These are phyloP conservation scores for Penicillium sumatraense DNA, from an alignment of 2,329 filamentous ascomycete genomes.

Conservation along the genomic window DNA sequence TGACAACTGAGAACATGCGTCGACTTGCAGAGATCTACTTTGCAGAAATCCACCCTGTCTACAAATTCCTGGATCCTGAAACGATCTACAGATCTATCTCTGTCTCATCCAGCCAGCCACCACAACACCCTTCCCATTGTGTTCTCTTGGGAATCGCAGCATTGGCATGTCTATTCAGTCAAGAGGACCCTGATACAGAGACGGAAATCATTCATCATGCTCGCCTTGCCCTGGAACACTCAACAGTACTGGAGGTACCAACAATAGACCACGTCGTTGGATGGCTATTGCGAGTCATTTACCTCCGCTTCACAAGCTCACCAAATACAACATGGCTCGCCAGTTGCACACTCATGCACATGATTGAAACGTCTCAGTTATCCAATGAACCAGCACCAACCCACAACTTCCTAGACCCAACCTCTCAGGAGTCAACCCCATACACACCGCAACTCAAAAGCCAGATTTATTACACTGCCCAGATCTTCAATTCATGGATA, in stretches of 20 bases:
- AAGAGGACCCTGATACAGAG: not conserved
- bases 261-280: slow-evolving; percentile 12
- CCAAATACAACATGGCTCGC: slow-evolving; percentile 59
- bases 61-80: slow-evolving; percentile 15
- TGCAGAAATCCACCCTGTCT: slow-evolving; percentile 13
- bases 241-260: slow-evolving; percentile 5
- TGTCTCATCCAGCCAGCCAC: slow-evolving; percentile 1
- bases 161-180: slow-evolving; percentile 12
- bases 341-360: slow-evolving; percentile 58
- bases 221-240: slow-evolving; percentile 7
- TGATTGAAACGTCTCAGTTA: slow-evolving; percentile 52
- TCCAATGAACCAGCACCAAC: slow-evolving; percentile 7
- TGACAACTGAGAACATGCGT: not conserved
- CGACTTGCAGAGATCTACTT: slow-evolving; percentile 4
- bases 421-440: not conserved
- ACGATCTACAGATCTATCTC: not conserved
- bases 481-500: slow-evolving; percentile 19
- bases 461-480: slow-evolving; percentile 14
- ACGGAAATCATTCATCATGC: slow-evolving; percentile 6
- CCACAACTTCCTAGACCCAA: not conserved
- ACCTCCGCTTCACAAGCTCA: slow-evolving; percentile 53
- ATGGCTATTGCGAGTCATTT: slow-evolving; percentile 56
- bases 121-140: slow-evolving; percentile 3
- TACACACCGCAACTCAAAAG: slow-evolving; percentile 8
- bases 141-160: slow-evolving; percentile 20